Evolutionary conservation across 2,329 filamentous ascomycete species (phyloP).

Genomic region (Decorospora gaudefroyi): DNA sequence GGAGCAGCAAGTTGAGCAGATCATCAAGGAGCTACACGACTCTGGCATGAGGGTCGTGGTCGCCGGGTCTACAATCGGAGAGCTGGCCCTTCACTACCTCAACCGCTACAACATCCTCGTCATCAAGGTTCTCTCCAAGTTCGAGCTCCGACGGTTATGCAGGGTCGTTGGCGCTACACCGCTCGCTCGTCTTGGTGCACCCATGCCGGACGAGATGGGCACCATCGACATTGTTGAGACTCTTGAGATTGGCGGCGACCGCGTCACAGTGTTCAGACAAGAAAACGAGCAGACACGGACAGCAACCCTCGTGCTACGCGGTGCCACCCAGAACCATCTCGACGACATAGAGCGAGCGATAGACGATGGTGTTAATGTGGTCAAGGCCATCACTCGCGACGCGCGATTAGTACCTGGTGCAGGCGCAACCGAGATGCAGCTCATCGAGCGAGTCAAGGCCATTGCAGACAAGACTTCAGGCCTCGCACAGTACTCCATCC

Average conservation of each 20-base stretch:
- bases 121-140: conserved; percentile 97
- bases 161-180: conserved; percentile 95
- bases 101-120: conserved; percentile 96
- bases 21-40: conserved; percentile 95
- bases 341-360: conserved; percentile 97
- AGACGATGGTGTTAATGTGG: conserved; percentile 96
- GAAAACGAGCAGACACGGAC: conserved; percentile 91
- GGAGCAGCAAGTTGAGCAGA: conserved; percentile 84
- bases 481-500: conserved; percentile 92
- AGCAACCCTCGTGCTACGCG: conserved; percentile 89
- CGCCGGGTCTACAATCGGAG: conserved; percentile 90
- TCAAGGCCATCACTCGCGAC: conserved; percentile 97
- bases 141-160: conserved; percentile 92
- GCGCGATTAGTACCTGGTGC: conserved; percentile 88
- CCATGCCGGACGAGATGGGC: conserved; percentile 99
- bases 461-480: conserved; percentile 92
- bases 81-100: conserved; percentile 95
- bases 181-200: conserved; percentile 90
- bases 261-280: conserved; percentile 97
- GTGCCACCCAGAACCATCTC: conserved; percentile 96
- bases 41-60: conserved; percentile 90
- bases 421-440: conserved; percentile 90
- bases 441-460: conserved; percentile 88
- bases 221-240: conserved; percentile 94
- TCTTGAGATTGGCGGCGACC: conserved; percentile 94